phyloP scores from a whole-genome alignment of 257 asterid genomes.

The Solanum tacnaense region DNA sequence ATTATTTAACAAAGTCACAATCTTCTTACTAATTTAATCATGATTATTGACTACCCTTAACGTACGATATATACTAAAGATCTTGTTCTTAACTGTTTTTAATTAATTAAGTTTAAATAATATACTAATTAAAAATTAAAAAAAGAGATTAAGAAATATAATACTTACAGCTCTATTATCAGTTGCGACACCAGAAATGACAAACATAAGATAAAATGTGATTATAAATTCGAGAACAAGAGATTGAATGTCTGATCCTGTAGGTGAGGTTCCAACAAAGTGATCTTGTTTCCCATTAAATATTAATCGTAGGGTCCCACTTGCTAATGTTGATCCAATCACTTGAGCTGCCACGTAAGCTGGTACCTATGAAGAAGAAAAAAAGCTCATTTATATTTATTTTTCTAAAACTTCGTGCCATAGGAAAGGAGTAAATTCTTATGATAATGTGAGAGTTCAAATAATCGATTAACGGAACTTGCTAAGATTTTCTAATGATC shows the following conservation, averaged over 20 bases:
- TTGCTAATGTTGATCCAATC: slow-evolving; percentile 24
- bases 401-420: neutral
- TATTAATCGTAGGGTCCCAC: slow-evolving; percentile 18
- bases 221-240: slow-evolving; percentile 22
- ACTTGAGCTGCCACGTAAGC: slow-evolving; percentile 18
- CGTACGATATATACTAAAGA: neutral
- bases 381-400: neutral
- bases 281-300: slow-evolving; percentile 9
- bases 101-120: neutral
- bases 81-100: neutral
- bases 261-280: slow-evolving; percentile 17
- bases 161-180: slow-evolving; percentile 22
- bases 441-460: no score
- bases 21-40: neutral
- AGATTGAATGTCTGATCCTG: slow-evolving; percentile 20
- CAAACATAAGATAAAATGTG: slow-evolving; percentile 33
- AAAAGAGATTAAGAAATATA: neutral
- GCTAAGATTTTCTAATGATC: neutral
- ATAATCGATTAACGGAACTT: no score
- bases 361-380: slow-evolving; percentile 13
- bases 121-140: no score
- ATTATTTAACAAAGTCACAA: neutral
- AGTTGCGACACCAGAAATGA: slow-evolving; percentile 20
- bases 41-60: neutral
- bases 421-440: no score